Evolutionary conservation across 768 basidiomycete genomes (phyloP), one percentile per base, ranked within the genome.

Genomic region (Xerocomellus dryophilus): DNA sequence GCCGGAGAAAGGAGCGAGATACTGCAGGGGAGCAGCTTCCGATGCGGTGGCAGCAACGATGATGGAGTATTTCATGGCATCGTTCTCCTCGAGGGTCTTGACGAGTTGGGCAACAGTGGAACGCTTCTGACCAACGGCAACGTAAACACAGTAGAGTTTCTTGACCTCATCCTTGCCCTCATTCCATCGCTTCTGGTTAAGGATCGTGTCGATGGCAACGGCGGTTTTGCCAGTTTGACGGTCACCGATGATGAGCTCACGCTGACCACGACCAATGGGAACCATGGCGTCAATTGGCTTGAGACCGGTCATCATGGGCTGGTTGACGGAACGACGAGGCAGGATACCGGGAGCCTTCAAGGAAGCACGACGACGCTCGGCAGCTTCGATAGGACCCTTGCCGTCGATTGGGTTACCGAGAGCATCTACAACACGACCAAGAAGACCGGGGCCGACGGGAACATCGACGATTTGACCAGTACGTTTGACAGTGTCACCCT

Each of bases 221-320:
- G 97, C 97, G 53, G 94, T 98, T 79, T 99, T 99, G 56, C 97
- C 97, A 57, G 97, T 99, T 72, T 99, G 97, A 87, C 97, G 94
- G 72, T 99, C 97, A 85, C 97, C 97, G 66, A 99, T 99, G 75
- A 99, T 99, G 55, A 99, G 83, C 78, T 99, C 97, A 91, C 97
- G 97, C 80, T 99, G 97, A 59, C 97, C 97, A 88, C 97, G 97
- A 72, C 97, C 97, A 73, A 99, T 99, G 67, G 97, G 97, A 62
- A 99, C 97, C 94, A 99, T 97, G 73, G 97, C 96, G 76, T 99
- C 97, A 74, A 99, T 98, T 72, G 96, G 94, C 81, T 99, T 99
- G 73, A 99, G 88, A 81, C 97, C 97, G 63, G 97, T 99, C 90
- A 97, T 92, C 97, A 99, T 99, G 65, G 97, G 96, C 83, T 98